Conservation (phyloP, 257 asterid species). For the Forsythia suspensa region DNA sequence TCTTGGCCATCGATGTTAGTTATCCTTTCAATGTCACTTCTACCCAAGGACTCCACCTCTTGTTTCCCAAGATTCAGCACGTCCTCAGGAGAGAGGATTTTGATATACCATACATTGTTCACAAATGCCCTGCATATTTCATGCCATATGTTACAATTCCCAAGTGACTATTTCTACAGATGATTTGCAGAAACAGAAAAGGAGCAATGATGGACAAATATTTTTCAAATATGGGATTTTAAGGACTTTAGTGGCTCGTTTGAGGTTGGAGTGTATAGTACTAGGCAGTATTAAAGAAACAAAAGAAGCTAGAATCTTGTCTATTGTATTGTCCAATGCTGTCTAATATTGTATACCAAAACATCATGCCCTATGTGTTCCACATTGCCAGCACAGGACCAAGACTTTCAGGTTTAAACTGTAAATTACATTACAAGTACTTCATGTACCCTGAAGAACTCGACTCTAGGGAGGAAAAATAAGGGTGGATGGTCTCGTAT, state of each 20-base stretch:
- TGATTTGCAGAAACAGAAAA: neutral
- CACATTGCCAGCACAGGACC: neutral
- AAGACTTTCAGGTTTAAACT: neutral
- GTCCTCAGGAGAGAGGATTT: constrained; percentile 92
- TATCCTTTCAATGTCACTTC: constrained; percentile 1
- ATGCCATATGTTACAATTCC: constrained; percentile 8
- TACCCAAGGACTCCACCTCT: constrained; percentile 58
- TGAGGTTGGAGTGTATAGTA: too few species aligned
- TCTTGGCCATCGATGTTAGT: constrained; percentile 30
- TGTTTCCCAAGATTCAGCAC: constrained; percentile 76
- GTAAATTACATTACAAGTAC: neutral
- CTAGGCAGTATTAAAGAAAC: too few species aligned
- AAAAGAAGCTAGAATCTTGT: neutral
- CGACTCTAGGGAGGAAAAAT: neutral
- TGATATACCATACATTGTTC: constrained; percentile 91
- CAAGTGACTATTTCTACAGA: neutral
- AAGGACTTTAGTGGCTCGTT: neutral
- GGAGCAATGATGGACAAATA: neutral
- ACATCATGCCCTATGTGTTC: neutral
- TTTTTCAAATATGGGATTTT: neutral
- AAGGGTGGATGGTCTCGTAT: neutral
- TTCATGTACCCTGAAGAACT: neutral
- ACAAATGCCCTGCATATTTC: constrained; percentile 67
- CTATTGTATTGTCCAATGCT: neutral
- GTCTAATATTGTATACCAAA: neutral